These are phyloP conservation scores for Microdochium trichocladiopsis DNA, from an alignment of 2,329 filamentous ascomycete species.

Conservation along the genomic window DNA sequence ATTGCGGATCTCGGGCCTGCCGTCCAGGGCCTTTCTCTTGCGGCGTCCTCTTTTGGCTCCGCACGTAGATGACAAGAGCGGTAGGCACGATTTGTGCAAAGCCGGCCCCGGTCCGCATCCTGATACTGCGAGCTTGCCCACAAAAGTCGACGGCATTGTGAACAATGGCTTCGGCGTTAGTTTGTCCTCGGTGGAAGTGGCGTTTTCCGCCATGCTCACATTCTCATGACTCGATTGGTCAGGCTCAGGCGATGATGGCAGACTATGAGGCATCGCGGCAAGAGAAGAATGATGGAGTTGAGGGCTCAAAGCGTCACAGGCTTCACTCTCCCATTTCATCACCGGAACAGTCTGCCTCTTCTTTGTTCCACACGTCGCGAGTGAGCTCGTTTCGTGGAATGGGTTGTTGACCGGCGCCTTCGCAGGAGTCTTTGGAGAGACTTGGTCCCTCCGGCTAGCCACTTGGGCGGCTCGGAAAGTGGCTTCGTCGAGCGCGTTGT, in stretches of 20 bases:
- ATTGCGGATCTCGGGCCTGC: conserved; percentile 18
- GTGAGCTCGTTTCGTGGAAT: too few relatives aligned
- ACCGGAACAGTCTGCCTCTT: too few relatives aligned
- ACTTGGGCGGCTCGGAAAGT: not conserved
- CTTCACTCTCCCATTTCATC: not conserved
- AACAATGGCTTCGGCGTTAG: conserved; percentile 8
- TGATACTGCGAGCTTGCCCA: conserved; percentile 12
- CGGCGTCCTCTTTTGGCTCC: conserved; percentile 8
- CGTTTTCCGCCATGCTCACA: conserved; percentile 7
- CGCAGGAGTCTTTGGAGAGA: not conserved
- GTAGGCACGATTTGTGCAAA: not conserved
- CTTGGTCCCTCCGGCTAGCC: not conserved
- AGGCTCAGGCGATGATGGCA: not conserved
- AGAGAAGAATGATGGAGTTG: not conserved
- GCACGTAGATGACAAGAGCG: not conserved
- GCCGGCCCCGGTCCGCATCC: not conserved
- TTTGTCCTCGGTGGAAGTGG: conserved; percentile 1
- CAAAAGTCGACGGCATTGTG: conserved; percentile 14
- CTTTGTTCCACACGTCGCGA: too few relatives aligned
- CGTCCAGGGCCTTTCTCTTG: conserved; percentile 11
- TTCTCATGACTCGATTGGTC: conserved; percentile 2
- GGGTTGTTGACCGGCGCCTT: too few relatives aligned
- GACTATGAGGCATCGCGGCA: conserved; percentile 5
- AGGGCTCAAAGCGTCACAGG: not conserved
- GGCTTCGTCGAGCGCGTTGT: not conserved